Base-by-base conservation (phyloP, 164 flowering plant species). In the Saururus chinensis region DNA sequence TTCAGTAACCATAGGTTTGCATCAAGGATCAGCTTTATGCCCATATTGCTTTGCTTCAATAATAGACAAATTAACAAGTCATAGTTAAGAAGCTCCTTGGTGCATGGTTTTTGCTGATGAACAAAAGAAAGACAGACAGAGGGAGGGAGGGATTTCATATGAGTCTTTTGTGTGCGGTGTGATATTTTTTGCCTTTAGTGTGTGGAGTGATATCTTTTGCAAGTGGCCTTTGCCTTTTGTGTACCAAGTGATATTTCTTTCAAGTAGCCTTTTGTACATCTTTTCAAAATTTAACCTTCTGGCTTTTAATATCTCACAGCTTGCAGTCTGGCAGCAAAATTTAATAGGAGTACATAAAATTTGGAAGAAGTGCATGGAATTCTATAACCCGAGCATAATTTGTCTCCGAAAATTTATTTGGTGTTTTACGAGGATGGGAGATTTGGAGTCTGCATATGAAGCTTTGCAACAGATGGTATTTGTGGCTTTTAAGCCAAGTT, bases 241-340 rank as follows among this genome's bases (percentile, higher is more conserved):
- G 2, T 30, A 6, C 37, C 37, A 6, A 6, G 37, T 30, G 37
- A 2, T n/a, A 41, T 12, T 13, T 17, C 49, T 45, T 12, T 45
- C 49, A 12, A 12, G 49, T 2, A 45, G 49, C 2, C 4, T 45
- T 12, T 45, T 45, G 49, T 13, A 12, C 49, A 45, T 17, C 17
- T 2, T 45, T 45, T 45, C 17, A 12, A 45, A 45, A 45, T 45
- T 53, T 20, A 40, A 26, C 42, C 1, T 17, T 56, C 9, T 52
- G 24, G 49, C 49, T 23, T 12, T 24, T 0, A 21, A 21, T n/a
- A 35, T 61, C 48, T 49, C 75, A 70, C 85, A 92, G 98, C 83
- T 92, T 74, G 90, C 98, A 74, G 93, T 83, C 74, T 74, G 62
- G 77, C 83, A 79, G 80, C 35, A 79, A 70, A 80, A 83, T 64